phyloP scores from a whole-genome alignment of 345 rosid genomes.

The Boechera stricta region DNA sequence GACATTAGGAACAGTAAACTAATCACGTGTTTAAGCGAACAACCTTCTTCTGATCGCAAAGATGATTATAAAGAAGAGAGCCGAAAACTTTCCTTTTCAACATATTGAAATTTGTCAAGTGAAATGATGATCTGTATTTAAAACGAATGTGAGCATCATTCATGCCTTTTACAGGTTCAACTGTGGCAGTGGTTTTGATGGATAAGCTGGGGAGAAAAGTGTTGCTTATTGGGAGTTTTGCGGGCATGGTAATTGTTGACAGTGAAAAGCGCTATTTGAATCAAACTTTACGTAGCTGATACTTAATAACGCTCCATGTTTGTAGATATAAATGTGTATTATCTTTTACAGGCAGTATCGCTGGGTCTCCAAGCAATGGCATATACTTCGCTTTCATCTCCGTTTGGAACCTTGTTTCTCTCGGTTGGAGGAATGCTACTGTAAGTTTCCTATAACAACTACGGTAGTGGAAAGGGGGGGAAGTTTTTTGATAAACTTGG shows the following conservation, averaged over 20 bases:
- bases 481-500: background rate
- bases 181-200: slow-evolving; percentile 82
- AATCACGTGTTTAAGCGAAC: background rate
- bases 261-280: slow-evolving; percentile 23
- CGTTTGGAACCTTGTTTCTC: slow-evolving; percentile 60
- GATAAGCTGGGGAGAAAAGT: slow-evolving; percentile 90
- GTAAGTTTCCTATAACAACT: slow-evolving; percentile 55
- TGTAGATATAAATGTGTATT: slow-evolving; percentile 11
- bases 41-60: slow-evolving; percentile 3
- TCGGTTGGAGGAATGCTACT: slow-evolving; percentile 92
- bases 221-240: slow-evolving; percentile 89
- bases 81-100: background rate
- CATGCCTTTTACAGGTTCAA: slow-evolving; percentile 60
- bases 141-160: slow-evolving; percentile 28
- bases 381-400: slow-evolving; percentile 63
- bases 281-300: background rate
- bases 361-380: slow-evolving; percentile 79
- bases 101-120: slow-evolving; percentile 15
- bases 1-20: background rate
- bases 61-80: slow-evolving; percentile 21
- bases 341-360: slow-evolving; percentile 61
- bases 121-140: slow-evolving; percentile 27
- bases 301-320: slow-evolving; percentile 13
- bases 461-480: slow-evolving; percentile 18
- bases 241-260: slow-evolving; percentile 72